phyloP scores from a whole-genome alignment of 1,139 yeast species.

The Taphrina betulina region DNA sequence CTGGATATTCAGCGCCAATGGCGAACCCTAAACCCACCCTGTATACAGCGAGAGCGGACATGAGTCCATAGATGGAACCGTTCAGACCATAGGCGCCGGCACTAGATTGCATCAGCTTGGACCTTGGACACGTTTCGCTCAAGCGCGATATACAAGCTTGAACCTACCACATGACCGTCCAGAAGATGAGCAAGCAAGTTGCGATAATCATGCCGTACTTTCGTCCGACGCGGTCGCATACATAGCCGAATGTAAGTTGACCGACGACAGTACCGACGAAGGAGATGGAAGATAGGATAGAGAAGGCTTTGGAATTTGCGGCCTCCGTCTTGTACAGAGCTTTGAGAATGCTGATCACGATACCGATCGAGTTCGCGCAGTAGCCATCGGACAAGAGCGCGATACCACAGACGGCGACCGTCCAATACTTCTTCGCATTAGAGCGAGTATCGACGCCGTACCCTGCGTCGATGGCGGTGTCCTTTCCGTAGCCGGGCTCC shows the following conservation, averaged over 20 bases:
- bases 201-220: slow-evolving; percentile 78
- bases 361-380: slow-evolving; percentile 55
- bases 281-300: slow-evolving; percentile 81
- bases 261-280: slow-evolving; percentile 93
- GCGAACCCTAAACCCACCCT: slow-evolving; percentile 86
- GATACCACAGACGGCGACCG: slow-evolving; percentile 84
- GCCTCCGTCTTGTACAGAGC: slow-evolving; percentile 64
- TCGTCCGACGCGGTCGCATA: slow-evolving; percentile 76
- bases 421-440: slow-evolving; percentile 49
- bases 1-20: slow-evolving; percentile 75
- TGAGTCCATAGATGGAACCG: slow-evolving; percentile 64
- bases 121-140: too few relatives aligned
- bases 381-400: slow-evolving; percentile 63
- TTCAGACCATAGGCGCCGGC: slow-evolving; percentile 86
- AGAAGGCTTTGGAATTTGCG: slow-evolving; percentile 62
- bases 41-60: slow-evolving; percentile 77
- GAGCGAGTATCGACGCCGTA: slow-evolving; percentile 18
- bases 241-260: slow-evolving; percentile 71
- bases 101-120: too few relatives aligned
- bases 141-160: too few relatives aligned
- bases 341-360: slow-evolving; percentile 68
- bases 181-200: slow-evolving; percentile 66
- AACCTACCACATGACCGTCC: slow-evolving; percentile 12
- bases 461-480: slow-evolving; percentile 9
- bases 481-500: slow-evolving; percentile 12